Base-by-base conservation (phyloP, 495 filamentous ascomycete species). In the Podospora tetraspora region DNA sequence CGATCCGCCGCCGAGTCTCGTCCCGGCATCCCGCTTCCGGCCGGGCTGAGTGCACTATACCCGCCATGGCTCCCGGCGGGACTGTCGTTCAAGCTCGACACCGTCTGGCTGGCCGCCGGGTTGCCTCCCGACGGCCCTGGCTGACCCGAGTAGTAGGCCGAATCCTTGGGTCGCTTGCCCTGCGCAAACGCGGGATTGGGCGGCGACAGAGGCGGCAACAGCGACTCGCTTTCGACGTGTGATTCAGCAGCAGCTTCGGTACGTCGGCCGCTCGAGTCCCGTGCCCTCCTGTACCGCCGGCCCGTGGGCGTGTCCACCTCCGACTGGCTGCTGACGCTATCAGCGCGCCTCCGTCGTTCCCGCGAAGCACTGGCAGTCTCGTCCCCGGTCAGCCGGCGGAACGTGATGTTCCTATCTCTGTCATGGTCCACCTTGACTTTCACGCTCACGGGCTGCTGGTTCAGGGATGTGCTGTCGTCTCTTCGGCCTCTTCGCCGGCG, bases 401-500 rank as follows among this genome's bases (percentile, higher is more conserved):
- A 83, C 12, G 93, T 96, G 60, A 96, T 89, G 71, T 92, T 90
- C 34, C 89, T 86, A 64, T 91, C 89, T 24, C 77, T 75, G 71
- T 96, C 90, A 63, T 88, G 85, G 78, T 92, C 88, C 80, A 94
- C 88, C 75, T 90, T 89, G 27, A 96, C 84, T 78, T 92, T 92
- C 62, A 96, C 87, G 64, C 87, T 90, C 63, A 92, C 90, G 3
- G 92, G 89, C 21, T 87, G 86, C 13, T 85, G 86, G 19, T 9
- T 66, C 2, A 59, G 23, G 19, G 81, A 77, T 13, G 84, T 79
- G 56, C 78, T 78, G 57, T 80, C 79, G 3, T 79, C 78, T 59
- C 76, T 78, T n/a, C 73, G 72, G 34, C 71, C 74, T 25, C 76
- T 72, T 43, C 77, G 70, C 23, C 81, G 78, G 52, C 78, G 79